Evolutionary conservation across 345 rosid genomes (phyloP).

Genomic region (Litchi chinensis): DNA sequence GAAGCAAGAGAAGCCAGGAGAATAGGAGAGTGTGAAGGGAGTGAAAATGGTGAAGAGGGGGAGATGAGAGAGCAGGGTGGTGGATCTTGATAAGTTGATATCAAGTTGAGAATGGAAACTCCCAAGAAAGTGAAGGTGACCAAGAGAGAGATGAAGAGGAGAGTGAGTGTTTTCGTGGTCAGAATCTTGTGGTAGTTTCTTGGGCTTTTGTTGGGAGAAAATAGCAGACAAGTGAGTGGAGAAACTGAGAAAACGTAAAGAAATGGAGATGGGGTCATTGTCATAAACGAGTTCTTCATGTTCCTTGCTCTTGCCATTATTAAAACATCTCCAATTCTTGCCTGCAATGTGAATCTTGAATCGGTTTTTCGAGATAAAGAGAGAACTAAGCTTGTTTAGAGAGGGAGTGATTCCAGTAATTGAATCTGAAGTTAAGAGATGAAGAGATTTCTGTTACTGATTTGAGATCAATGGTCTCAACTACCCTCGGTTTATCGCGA

Average conservation of each 20-base stretch:
- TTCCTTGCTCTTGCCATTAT: slow-evolving; percentile 63
- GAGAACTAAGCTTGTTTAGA: not conserved
- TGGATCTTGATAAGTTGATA: slow-evolving; percentile 33
- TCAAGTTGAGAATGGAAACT: slow-evolving; percentile 38
- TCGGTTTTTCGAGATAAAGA: not conserved
- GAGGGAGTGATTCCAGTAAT: too few relatives aligned
- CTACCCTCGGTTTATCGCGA: not conserved
- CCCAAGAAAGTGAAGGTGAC: slow-evolving; percentile 53
- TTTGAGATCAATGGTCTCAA: slow-evolving; percentile 10
- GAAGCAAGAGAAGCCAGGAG: slow-evolving; percentile 48
- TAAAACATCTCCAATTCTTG: slow-evolving; percentile 19
- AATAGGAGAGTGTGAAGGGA: slow-evolving; percentile 24
- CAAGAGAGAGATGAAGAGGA: slow-evolving; percentile 46
- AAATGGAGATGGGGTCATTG: slow-evolving; percentile 42
- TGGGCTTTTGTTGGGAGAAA: slow-evolving; percentile 52
- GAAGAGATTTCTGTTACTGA: not conserved
- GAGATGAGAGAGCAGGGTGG: slow-evolving; percentile 39
- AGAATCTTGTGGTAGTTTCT: slow-evolving; percentile 35
- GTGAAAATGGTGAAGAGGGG: slow-evolving; percentile 38
- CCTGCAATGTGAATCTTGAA: not conserved
- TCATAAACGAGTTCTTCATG: slow-evolving; percentile 44
- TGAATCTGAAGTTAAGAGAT: not conserved
- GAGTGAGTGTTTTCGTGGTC: slow-evolving; percentile 28
- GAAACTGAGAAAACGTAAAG: slow-evolving; percentile 41
- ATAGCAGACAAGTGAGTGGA: slow-evolving; percentile 36